Base-by-base conservation (phyloP, 2,329 filamentous ascomycete species). In the Trichoderma harzianum region DNA sequence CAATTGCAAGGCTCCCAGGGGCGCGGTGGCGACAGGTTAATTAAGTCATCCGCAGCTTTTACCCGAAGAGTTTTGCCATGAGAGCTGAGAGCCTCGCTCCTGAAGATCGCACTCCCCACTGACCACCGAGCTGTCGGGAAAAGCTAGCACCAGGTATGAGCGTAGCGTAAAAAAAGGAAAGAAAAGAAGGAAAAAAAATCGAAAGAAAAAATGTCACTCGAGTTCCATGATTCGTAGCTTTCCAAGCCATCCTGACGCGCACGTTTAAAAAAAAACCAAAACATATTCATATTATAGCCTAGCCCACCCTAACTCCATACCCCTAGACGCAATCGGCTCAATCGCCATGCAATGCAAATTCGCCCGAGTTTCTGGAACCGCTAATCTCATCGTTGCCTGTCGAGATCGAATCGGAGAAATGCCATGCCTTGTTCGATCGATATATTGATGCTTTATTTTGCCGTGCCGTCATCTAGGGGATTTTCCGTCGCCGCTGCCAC, bases 371-470 rank as follows among this genome's bases (percentile, higher is more conserved):
- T 26, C 26, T 28, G 12, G 34, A 32, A 58, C 51, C 51, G 24
- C 47, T 55, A 26, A 36, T 21, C 43, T 43, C 62, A 55, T 66
- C 16, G 21, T 26, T 47, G 39, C 55, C 16, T 62, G 67, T 24
- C 57, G 51, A 62, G 67, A 62, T 69, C 67, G 57, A 34, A 69
- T 62, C 67, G 57, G 39, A 61, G 28, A 30, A 24, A 69, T 69
- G 39, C 55, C 65, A 24, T 53, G 67, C 55, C 55, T 66, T 32
- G 63, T 36, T 61, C 32, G 55, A 69, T 62, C 67, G 67, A 69
- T 69, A 32, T 28, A 69, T 62, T 69, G 39, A 36, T 62, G 67
- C 36, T 62, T 43, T 62, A 28, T 36, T 69, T 61, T 53, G 57
- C 30, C 67, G 57, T 47, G 26, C 32, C 67, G 39, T 47, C 67